Base-by-base conservation (phyloP, 371 early-diverging fungal genomes). In the Mucor saturninus region DNA sequence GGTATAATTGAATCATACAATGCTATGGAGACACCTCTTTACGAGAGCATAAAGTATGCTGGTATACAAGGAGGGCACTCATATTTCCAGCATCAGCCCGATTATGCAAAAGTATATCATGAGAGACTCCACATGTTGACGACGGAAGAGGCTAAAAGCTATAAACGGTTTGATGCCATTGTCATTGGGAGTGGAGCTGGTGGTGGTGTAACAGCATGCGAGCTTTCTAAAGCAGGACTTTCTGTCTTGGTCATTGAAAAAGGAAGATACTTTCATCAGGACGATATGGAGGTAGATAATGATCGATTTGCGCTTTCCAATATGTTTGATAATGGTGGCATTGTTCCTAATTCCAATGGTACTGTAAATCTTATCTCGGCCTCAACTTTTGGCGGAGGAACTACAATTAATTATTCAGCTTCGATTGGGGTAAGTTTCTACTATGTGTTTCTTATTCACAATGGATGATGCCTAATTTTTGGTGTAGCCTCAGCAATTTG, bases 171-270 rank as follows among this genome's bases (percentile, higher is more conserved):
- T 49, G 92, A 92, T 65, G 89, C 83, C 1, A 88, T 91, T 31
- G 74, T 92, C 40, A 69, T 91, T 50, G 92, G 92, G 1, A 84
- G 83, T 11, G 92, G 91, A 28, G 86, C 85, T 42, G 92, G 92
- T 37, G 92, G 91, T 37, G 58, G 73, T 9, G 83, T 88, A 8
- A 70, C 74, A 37, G 92, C 91, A 5, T 86, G 85, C 3, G 77
- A 87, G 40, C 79, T 92, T 10, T 71, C 90, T 14, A 51, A 77
- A 57, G 81, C 83, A 4, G 92, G 91, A 6, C 71, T 83, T 62
- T 72, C 71, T 2, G 91, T 92, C 0, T 46, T 92, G 28, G 87
- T 91, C n/a, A 68, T 89, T 32, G 92, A 92, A 69, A 89, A 89
- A 69, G 87, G 83, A 6, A 59, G 67, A 5, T 85, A 85, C 65